These are phyloP conservation scores for Aspergillus pseudoviridinutans DNA, from an alignment of 2,329 filamentous ascomycete species.

Conservation along the genomic window DNA sequence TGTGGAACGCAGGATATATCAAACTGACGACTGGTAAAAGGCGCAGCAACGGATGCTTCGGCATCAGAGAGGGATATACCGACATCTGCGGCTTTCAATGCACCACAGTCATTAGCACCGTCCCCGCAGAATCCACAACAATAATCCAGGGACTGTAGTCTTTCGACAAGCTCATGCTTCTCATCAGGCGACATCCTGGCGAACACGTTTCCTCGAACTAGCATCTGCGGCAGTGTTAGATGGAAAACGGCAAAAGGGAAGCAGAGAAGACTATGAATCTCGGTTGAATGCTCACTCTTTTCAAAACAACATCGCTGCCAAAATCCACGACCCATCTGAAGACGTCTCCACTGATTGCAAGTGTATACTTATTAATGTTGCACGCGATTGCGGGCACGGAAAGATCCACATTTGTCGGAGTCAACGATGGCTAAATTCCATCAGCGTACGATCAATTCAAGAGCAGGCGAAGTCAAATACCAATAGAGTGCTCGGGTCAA, in stretches of 20 bases:
- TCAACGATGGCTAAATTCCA: constrained; percentile 60
- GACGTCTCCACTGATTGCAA: constrained; percentile 88
- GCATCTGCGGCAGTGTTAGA: constrained; percentile 57
- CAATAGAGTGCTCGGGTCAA: constrained; percentile 74
- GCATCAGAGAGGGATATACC: constrained; percentile 96
- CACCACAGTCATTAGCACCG: constrained; percentile 95
- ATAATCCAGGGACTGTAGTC: constrained; percentile 93
- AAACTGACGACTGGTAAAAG: constrained; percentile 92
- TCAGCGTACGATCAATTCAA: constrained; percentile 9
- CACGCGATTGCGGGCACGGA: constrained; percentile 82
- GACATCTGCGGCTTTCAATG: constrained; percentile 93
- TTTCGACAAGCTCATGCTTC: constrained; percentile 96
- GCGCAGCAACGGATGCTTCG: constrained; percentile 95
- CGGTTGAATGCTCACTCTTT: constrained; percentile 51
- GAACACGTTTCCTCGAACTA: constrained; percentile 87
- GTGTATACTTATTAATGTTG: constrained; percentile 77
- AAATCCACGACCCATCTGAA: constrained; percentile 97
- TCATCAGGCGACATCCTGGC: constrained; percentile 98
- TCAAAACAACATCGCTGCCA: constrained; percentile 73
- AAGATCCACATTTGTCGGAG: constrained; percentile 67
- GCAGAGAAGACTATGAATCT: not conserved
- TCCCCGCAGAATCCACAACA: constrained; percentile 95
- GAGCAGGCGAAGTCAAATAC: constrained; percentile 39
- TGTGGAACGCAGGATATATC: constrained; percentile 94
- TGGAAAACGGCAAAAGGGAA: not conserved